Evolutionary conservation across 106 monocot species (phyloP).

Genomic region (Dendrobium nobile): DNA sequence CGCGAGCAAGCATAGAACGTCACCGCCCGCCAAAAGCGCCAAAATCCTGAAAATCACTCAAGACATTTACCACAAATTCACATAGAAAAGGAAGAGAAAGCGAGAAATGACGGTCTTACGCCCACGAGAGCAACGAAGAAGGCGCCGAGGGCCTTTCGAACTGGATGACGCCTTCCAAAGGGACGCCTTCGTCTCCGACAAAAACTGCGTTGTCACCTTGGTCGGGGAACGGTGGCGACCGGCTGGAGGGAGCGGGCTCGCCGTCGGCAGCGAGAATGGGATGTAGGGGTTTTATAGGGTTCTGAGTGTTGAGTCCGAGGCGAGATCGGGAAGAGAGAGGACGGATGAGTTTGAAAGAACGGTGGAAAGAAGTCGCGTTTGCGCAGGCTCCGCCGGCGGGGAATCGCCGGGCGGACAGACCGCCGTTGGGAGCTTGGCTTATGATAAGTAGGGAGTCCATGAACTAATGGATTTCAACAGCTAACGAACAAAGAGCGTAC

Average conservation of each 20-base stretch:
- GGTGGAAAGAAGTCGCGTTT: background rate
- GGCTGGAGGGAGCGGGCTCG: background rate
- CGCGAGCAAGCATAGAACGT: conserved; percentile 55
- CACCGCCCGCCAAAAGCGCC: conserved; percentile 65
- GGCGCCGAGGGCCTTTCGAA: conserved; percentile 43
- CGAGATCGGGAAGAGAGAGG: too few species aligned
- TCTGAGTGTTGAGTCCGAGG: background rate
- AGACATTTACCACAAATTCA: background rate
- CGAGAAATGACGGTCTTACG: conserved; percentile 21
- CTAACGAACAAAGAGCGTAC: too few species aligned
- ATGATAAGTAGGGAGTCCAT: background rate
- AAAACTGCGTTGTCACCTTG: background rate
- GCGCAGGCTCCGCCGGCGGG: background rate
- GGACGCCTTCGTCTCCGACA: conserved; percentile 59
- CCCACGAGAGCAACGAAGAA: conserved; percentile 36
- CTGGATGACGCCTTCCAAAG: conserved; percentile 85
- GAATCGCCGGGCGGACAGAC: background rate
- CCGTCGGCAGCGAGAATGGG: background rate
- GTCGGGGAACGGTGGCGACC: background rate
- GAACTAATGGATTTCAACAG: too few species aligned
- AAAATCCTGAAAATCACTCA: conserved; percentile 41
- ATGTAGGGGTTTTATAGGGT: background rate
- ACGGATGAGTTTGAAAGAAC: background rate
- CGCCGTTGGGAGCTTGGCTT: conserved; percentile 4
- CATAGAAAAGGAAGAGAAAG: background rate